Evolutionary conservation across 2,329 filamentous ascomycete genomes (phyloP), one percentile per base, ranked within the genome.

Genomic region (Epichloe glyceriae): DNA sequence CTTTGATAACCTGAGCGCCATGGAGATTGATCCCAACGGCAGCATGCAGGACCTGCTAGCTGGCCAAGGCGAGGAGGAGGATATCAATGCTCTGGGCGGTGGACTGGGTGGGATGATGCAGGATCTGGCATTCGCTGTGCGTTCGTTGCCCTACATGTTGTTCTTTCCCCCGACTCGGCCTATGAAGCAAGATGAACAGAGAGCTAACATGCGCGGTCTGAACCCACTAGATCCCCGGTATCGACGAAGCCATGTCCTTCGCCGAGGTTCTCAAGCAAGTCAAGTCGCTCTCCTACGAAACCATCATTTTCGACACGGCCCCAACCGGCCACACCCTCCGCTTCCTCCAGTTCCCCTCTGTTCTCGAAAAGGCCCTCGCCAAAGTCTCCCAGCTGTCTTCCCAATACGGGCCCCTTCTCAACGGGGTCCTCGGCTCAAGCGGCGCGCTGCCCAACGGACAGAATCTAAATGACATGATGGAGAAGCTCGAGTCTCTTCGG

Each of bases 161-260:
- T 14, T 14, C 14, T 19, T 14, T 4, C 0, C 30, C 7, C 1
- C 19, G 7, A 3, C 14, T 47, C 33, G 3, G 4, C 33, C 14
- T 6, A 14, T 30, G 6, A 12, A 33, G 8, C 38, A 4, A 49
- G 38, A 42, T 34, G 15, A 48, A 20, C 26, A 30, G 43, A 33
- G 43, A 19, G 5, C 22, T 45, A 33, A 34, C 15, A 14, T 30
- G 14, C 7, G 14, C 15, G 20, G 22, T 12, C 5, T 5, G 10
- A 8, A 20, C 42, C 7, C 15, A 5, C 3, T 26, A 95, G 88
- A 98, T 98, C 55, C 93, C 93, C 17, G 93, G 93, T 71, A 95
- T 98, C 55, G 93, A 98, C 67, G 93, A 98, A 71, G 93, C 93
- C 68, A 98, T 98, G 93, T 96, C 90, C 52, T 98, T 98, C 65